Conservation (phyloP, 139 green algal genomes). For the Chlorokybus atmophyticus region DNA sequence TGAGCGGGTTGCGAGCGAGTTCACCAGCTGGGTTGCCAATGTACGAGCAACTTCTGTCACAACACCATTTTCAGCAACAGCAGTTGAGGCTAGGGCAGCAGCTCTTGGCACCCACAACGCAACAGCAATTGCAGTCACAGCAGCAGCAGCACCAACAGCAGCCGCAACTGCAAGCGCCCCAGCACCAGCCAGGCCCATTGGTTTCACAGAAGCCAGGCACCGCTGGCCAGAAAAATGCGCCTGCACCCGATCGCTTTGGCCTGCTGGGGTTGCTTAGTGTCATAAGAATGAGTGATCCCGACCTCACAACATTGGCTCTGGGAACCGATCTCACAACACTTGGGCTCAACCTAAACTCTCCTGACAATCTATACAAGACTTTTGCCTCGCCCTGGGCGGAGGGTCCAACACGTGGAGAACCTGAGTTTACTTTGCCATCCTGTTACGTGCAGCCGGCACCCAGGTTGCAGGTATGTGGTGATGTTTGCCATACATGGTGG, state of each 20-base stretch:
- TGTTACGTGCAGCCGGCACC: slow-evolving; percentile 71
- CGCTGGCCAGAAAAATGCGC: too few relatives aligned
- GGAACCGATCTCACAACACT: slow-evolving; percentile 90
- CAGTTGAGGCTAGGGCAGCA: too few relatives aligned
- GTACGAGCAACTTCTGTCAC: too few relatives aligned
- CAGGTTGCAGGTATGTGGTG: slow-evolving; percentile 22
- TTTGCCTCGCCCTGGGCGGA: slow-evolving; percentile 78
- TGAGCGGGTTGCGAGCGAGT: too few relatives aligned
- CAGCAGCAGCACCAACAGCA: too few relatives aligned
- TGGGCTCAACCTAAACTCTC: slow-evolving; percentile 84
- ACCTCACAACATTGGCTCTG: slow-evolving; percentile 86
- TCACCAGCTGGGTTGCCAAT: too few relatives aligned
- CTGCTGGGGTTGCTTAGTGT: slow-evolving; percentile 82
- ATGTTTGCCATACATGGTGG: slow-evolving; percentile 22
- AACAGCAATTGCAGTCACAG: too few relatives aligned
- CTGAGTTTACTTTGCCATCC: slow-evolving; percentile 61
- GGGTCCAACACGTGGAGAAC: slow-evolving; percentile 47
- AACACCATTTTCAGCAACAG: too few relatives aligned
- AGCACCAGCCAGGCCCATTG: too few relatives aligned
- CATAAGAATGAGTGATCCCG: slow-evolving; percentile 80
- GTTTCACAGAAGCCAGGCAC: too few relatives aligned
- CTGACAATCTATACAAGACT: slow-evolving; percentile 59
- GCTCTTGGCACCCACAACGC: too few relatives aligned
- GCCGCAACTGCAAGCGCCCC: too few relatives aligned
- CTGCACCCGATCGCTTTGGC: slow-evolving; percentile 77